phyloP scores from a whole-genome alignment of 495 filamentous ascomycete species.

The Darksidea phi region DNA sequence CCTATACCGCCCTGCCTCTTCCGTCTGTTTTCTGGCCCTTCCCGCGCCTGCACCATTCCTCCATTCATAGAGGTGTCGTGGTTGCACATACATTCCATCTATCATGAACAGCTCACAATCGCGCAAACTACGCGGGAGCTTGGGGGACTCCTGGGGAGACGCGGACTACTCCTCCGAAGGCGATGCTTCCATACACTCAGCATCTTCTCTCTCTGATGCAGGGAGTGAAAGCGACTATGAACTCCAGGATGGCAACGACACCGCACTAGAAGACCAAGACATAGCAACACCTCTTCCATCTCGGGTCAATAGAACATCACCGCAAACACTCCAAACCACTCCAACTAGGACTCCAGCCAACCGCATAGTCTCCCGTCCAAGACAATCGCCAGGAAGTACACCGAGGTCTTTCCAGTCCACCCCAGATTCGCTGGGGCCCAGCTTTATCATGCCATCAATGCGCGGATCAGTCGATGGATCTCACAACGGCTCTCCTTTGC shows the following conservation, averaged over 20 bases:
- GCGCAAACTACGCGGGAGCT: constrained; percentile 21
- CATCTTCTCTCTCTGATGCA: constrained; percentile 14
- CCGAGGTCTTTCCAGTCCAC: constrained; percentile 17
- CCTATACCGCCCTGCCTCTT: no score
- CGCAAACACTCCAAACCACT: constrained; percentile 13
- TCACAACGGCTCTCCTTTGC: constrained; percentile 30
- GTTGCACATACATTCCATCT: neutral
- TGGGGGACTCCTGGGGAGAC: constrained; percentile 42
- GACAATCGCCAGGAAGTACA: constrained; percentile 11
- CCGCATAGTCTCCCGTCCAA: constrained; percentile 1
- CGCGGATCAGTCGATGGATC: constrained; percentile 30
- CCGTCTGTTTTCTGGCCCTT: no score
- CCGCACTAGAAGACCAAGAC: constrained; percentile 3
- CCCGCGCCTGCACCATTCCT: neutral
- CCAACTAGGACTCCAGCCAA: constrained; percentile 18
- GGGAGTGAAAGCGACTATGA: constrained; percentile 22
- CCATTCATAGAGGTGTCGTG: neutral
- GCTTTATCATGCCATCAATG: constrained; percentile 52
- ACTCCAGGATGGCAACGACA: neutral
- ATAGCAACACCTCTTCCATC: constrained; percentile 16
- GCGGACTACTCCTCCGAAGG: constrained; percentile 35
- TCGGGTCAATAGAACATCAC: constrained; percentile 6
- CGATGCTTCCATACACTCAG: constrained; percentile 23
- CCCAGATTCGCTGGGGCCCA: constrained; percentile 45
- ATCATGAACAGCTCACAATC: constrained; percentile 18